Base-by-base conservation (phyloP, 2,329 filamentous ascomycete genomes). In the Phaeosphaeriaceae sp. region DNA sequence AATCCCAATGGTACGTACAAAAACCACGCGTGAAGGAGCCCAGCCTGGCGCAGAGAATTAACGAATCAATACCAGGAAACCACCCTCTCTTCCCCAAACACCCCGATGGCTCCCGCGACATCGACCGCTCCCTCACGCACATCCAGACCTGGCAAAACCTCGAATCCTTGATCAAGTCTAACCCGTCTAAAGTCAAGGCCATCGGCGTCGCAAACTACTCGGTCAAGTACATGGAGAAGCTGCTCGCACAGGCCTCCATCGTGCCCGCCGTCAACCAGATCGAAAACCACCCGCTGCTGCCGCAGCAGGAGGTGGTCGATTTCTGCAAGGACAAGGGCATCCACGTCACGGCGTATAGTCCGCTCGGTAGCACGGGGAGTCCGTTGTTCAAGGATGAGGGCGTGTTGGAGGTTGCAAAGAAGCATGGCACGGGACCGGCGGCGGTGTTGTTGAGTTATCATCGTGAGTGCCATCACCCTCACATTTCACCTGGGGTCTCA, bases 91-190 rank as follows among this genome's bases (percentile, higher is more conserved):
- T 94, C 79, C 92, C 91, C 66, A 92, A 88, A 76, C 86, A 86
- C 51, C 80, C 86, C 15, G 89, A 94, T 73, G 91, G 91, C 63
- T 85, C 83, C 47, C 88, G 91, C 62, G 91, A 96, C 76, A 86
- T 95, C 54, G 83, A 90, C 72, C 84, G 79, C 68, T 82, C 82
- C 64, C 88, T 89, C 82, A 88, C 87, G 67, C 91, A 94, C 76
- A 80, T 91, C 63, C 84, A 91, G 58, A 92, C 90, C 50, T 96
- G 91, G 90, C 89, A 89, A 80, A 85, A 85, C 75, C 88, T 92
- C 84, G 90, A 92, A 81, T 84, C 83, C 62, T 80, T 91, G 40
- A 70, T 78, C 57, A 71, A 79, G 46, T 73, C 78, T 15, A 77
- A 80, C 27, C 75, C 74, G 15, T 79, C 79, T 22, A 83, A 82